Evolutionary conservation across 768 basidiomycete species (phyloP), one percentile per base, ranked within the genome.

Genomic region (Pisolithus albus): DNA sequence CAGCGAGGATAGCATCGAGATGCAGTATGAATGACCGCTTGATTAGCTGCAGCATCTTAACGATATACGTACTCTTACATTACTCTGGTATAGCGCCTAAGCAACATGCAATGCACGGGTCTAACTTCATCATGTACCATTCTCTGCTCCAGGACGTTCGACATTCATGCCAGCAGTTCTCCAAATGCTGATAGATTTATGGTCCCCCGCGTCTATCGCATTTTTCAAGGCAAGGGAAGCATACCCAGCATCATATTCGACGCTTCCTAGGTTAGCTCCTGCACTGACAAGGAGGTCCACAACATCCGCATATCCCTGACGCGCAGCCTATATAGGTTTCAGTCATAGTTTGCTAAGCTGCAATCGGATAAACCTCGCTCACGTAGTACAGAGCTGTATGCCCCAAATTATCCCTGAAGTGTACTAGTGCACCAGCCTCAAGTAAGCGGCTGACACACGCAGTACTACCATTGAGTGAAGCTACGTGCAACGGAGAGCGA

Each of bases 311-410:
- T 87, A 79, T 1, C 83, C 77, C 62, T 87, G 83, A 21, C 90
- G 78, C 24, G 88, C 85, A 49, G 90, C 88, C 87, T 90, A 54
- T 13, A 11, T 51, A 23, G 40, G 13, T 8, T 39, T 59, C 34
- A 52, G 41, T 15, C 32, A 45, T 48, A 51, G 11, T 24, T 38
- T 19, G 13, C 34, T 15, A 15, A 1, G 34, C 24, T 5, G 23
- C 5, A 49, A 47, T 34, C 18, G 36, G 10, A 46, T 19, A 37
- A 16, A 44, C 41, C 39, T 15, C 28, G 65, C 81, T 59, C 55
- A 88, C 88, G 67, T 91, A 87, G 67, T 92, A 92, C 15, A 92
- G 71, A 3, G 88, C 78, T 13, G 91, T 92, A 60, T 92, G 90
- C 2, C 88, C 92, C 42, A 92, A 73, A 1, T 68, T 63, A 64